Evolutionary conservation across 2,329 filamentous ascomycete species (phyloP), one percentile per base, ranked within the genome.

Genomic region (Fusarium verrucosum): DNA sequence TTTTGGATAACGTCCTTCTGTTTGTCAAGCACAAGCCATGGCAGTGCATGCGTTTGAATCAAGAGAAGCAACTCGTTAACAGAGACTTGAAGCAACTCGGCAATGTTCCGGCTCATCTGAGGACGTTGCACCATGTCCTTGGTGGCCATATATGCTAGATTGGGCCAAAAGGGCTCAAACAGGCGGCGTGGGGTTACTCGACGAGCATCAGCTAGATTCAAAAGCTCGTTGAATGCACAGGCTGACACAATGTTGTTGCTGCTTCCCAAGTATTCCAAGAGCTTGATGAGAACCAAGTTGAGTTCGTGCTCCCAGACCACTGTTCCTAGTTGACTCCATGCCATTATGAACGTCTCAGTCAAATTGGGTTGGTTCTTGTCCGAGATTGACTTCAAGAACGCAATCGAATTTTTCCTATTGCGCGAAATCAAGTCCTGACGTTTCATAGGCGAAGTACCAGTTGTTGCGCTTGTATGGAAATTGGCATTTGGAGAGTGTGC

Each of bases 81-180:
- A 35, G 87, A 89, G 72, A 92, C 89, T 47, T 89, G 88, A 33
- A 97, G 82, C 26, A 98, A 78, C 65, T 96, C 92, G 22, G 93
- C 92, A 44, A 98, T 83, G 40, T 90, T 84, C 52, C 91, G 88
- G 42, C 89, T 89, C 72, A 94, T 90, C 70, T 95, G 92, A n/a
- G 95, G 94, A 42, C 90, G 87, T 43, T 86, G 83, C 20, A 89
- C 83, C 60, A 98, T 84, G 69, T 97, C 92, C 74, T 93, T 94
- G 25, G 95, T 89, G 3, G 92, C 89, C 45, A 89, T 85, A 58
- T 94, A 90, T 1, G 92, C 94, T 40, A 99, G 82, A 26, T 86
- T 94, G 66, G 88, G 87, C 94, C 94, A 98, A 75, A 93, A 98
- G 1, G 94, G 93, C 52, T 89, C 87, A 54, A 98, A 89, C 1